These are phyloP conservation scores for Prototheca stagnorum DNA, from an alignment of 163 green algal genomes.

Conservation along the genomic window DNA sequence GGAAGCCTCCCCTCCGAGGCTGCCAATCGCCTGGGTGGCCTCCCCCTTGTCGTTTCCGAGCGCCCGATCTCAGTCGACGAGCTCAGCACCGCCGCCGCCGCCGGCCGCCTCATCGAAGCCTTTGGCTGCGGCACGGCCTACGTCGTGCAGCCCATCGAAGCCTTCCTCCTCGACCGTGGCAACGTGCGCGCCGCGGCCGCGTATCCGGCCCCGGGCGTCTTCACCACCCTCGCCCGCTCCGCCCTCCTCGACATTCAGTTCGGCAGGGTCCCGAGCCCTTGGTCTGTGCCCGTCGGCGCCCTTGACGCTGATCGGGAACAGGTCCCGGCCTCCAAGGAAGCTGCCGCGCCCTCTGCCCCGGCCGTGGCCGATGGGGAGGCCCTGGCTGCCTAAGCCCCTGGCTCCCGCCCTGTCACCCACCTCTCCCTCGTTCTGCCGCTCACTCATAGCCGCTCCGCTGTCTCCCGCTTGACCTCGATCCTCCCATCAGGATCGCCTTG, in stretches of 20 bases:
- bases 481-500: too few relatives aligned
- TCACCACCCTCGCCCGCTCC: background rate
- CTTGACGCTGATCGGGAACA: too few relatives aligned
- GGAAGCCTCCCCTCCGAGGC: too few relatives aligned
- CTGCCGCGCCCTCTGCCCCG: too few relatives aligned
- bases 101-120: constrained; percentile 36
- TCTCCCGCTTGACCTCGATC: too few relatives aligned
- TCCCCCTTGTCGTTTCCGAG: constrained; percentile 36
- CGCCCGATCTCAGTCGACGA: constrained; percentile 33
- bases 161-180: constrained; percentile 11
- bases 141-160: constrained; percentile 41
- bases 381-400: too few relatives aligned
- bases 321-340: too few relatives aligned
- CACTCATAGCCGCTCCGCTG: too few relatives aligned
- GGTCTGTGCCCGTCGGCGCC: constrained; percentile 25
- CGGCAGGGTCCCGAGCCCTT: constrained; percentile 21
- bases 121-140: constrained; percentile 58
- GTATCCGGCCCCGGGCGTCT: background rate
- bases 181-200: background rate
- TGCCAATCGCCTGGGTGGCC: too few relatives aligned
- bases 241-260: constrained; percentile 41
- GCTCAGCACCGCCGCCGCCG: constrained; percentile 15
- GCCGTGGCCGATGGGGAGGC: too few relatives aligned
- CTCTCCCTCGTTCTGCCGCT: too few relatives aligned
- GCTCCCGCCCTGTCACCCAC: too few relatives aligned